These are phyloP conservation scores for Trichoderma virens DNA, from an alignment of 495 filamentous ascomycete genomes.

Conservation along the genomic window DNA sequence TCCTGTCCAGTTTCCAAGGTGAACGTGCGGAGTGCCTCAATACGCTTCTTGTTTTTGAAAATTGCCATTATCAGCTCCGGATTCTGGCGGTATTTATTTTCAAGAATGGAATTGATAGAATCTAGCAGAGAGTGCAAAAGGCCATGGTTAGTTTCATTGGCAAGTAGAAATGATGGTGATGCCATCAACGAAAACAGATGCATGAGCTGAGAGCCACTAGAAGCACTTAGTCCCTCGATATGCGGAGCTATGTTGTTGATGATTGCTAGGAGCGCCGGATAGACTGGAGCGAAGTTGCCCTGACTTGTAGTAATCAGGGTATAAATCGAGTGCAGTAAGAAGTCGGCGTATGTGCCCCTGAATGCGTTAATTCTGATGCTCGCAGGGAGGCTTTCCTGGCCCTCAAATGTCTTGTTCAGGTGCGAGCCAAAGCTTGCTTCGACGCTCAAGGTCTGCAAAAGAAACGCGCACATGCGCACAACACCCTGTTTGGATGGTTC, in stretches of 20 bases:
- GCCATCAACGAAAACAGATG: conserved; percentile 94
- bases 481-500: conserved; percentile 87
- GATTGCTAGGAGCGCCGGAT: conserved; percentile 85
- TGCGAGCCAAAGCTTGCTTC: conserved; percentile 87
- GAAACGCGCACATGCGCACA: conserved; percentile 93
- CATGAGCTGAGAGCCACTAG: conserved; percentile 71
- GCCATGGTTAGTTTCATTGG: conserved; percentile 86
- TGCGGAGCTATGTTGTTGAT: conserved; percentile 89
- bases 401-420: conserved; percentile 82
- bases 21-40: conserved; percentile 83
- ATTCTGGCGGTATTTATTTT: conserved; percentile 60
- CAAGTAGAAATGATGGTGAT: conserved; percentile 85
- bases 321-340: conserved; percentile 88
- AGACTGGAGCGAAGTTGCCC: conserved; percentile 84
- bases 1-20: conserved; percentile 93
- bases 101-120: conserved; percentile 84
- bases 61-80: conserved; percentile 75
- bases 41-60: conserved; percentile 69
- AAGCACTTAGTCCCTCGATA: conserved; percentile 64
- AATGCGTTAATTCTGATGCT: conserved; percentile 78
- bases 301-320: conserved; percentile 86
- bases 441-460: conserved; percentile 89
- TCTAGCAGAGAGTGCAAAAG: conserved; percentile 79
- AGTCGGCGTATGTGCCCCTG: conserved; percentile 88
- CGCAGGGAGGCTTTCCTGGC: conserved; percentile 76